phyloP scores from a whole-genome alignment of 225 moss, liverwort and hornwort genomes.

The Bryum argenteum region DNA sequence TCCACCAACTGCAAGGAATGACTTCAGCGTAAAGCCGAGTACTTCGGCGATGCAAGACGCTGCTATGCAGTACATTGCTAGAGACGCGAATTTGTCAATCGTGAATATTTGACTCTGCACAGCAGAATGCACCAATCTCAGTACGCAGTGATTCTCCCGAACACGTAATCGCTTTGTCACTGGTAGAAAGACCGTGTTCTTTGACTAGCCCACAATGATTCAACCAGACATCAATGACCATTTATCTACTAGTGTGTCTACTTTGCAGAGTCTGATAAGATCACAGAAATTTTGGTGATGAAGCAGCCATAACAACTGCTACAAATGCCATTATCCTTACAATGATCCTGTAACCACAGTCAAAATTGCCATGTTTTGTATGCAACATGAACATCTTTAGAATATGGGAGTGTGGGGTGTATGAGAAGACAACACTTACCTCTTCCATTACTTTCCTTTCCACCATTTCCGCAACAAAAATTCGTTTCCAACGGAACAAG shows the following conservation, averaged over 20 bases:
- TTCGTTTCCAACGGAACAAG: conserved; percentile 44
- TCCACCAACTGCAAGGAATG: conserved; percentile 86
- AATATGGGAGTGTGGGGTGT: not conserved
- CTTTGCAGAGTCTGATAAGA: too few relatives aligned
- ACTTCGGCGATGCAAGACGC: conserved; percentile 62
- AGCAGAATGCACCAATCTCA: conserved; percentile 11
- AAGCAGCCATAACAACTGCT: too few relatives aligned
- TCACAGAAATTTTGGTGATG: too few relatives aligned
- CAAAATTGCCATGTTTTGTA: too few relatives aligned
- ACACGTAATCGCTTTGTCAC: not conserved
- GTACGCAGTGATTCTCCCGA: not conserved
- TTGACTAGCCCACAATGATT: too few relatives aligned
- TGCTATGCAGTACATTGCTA: conserved; percentile 62
- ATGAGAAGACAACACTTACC: conserved; percentile 26
- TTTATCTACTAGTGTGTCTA: too few relatives aligned
- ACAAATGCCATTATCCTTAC: too few relatives aligned
- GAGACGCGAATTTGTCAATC: conserved; percentile 61
- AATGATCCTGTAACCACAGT: too few relatives aligned
- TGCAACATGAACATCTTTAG: too few relatives aligned
- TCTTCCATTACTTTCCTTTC: conserved; percentile 33
- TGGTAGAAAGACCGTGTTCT: too few relatives aligned
- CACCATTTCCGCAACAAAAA: conserved; percentile 29
- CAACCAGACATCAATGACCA: too few relatives aligned
- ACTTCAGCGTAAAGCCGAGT: conserved; percentile 68
- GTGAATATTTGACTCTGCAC: conserved; percentile 67